These are phyloP conservation scores for Pilatotrama ljubarskyi DNA, from an alignment of 768 basidiomycete species.

Conservation along the genomic window DNA sequence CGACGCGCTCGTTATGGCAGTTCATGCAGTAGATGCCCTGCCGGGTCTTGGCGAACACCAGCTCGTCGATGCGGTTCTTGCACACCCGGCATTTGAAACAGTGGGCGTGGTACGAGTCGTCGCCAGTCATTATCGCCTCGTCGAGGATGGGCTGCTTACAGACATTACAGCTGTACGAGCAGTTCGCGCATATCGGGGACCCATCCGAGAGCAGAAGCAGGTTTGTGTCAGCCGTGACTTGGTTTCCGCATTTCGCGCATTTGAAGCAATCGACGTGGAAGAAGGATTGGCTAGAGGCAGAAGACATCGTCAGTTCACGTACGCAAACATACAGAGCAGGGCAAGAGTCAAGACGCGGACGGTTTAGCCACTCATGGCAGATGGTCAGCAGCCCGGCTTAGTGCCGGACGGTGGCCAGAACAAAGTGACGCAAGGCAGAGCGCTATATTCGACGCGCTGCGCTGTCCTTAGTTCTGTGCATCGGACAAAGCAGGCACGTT, in stretches of 20 bases:
- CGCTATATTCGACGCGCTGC: background rate
- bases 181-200: constrained; percentile 92
- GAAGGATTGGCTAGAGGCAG: constrained; percentile 71
- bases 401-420: background rate
- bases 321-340: background rate
- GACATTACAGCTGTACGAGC: constrained; percentile 94
- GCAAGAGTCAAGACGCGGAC: background rate
- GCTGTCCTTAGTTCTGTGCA: background rate
- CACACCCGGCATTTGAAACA: constrained; percentile 99
- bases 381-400: background rate
- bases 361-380: background rate
- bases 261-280: constrained; percentile 97
- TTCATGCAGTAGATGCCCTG: constrained; percentile 99
- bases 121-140: constrained; percentile 99
- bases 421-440: background rate
- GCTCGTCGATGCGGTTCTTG: constrained; percentile 91
- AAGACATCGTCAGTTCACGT: constrained; percentile 14
- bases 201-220: constrained; percentile 96
- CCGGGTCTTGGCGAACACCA: constrained; percentile 97
- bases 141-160: constrained; percentile 94
- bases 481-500: background rate
- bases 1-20: constrained; percentile 97
- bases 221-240: constrained; percentile 96
- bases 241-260: constrained; percentile 92
- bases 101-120: constrained; percentile 97